Evolutionary conservation across 306 rosid genomes (phyloP).

Genomic region (Prunus dulcis): DNA sequence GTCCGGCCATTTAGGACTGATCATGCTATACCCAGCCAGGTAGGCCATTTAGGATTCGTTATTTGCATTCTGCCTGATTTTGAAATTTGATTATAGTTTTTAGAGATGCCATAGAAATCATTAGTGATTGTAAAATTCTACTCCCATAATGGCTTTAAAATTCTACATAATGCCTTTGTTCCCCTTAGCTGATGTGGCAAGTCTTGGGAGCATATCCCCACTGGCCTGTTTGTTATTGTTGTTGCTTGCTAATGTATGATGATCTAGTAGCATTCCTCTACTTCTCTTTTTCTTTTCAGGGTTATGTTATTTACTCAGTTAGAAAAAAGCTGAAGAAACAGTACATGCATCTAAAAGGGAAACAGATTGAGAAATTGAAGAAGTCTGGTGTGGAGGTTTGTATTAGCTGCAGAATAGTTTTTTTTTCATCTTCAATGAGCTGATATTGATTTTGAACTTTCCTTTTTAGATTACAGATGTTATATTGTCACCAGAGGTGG

Average conservation of each 20-base stretch:
- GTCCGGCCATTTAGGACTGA: constrained; percentile 91
- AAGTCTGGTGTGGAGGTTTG: constrained; percentile 91
- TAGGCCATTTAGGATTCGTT: constrained; percentile 1
- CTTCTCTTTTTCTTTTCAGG: constrained; percentile 45
- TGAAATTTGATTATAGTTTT: neutral
- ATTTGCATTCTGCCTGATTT: neutral
- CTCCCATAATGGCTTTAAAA: too few species aligned
- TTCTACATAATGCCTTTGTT: neutral
- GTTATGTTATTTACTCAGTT: constrained; percentile 84
- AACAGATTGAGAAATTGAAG: constrained; percentile 92
- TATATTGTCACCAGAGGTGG: constrained; percentile 89
- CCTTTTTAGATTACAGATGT: constrained; percentile 75
- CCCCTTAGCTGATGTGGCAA: neutral
- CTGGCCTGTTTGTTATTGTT: neutral
- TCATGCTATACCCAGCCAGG: constrained; percentile 97
- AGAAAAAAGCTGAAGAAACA: constrained; percentile 93
- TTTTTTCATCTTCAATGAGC: constrained; percentile 11
- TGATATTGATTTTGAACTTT: constrained; percentile 24
- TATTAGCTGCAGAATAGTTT: constrained; percentile 19
- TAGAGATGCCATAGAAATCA: too few species aligned
- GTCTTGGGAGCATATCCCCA: neutral
- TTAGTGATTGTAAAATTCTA: too few species aligned
- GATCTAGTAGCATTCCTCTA: too few species aligned
- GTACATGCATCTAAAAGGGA: constrained; percentile 79
- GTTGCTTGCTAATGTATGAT: neutral